Conservation (phyloP, 768 basidiomycete genomes). For the Boletus insuetus region DNA sequence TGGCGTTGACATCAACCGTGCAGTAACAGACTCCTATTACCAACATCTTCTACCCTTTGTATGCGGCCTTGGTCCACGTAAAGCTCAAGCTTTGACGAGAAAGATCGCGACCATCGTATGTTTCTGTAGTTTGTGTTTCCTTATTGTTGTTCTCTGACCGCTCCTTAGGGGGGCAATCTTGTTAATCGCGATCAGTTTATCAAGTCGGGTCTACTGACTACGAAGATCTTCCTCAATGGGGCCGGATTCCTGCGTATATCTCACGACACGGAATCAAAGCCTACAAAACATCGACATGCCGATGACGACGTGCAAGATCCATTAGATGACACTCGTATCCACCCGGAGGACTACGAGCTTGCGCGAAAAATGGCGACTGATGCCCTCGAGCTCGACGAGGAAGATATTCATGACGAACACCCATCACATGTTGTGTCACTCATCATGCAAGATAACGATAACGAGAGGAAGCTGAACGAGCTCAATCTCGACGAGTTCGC, state of each 20-base stretch:
- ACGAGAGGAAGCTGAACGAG: slow-evolving; percentile 78
- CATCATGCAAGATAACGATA: slow-evolving; percentile 82
- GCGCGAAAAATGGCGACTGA: slow-evolving; percentile 99
- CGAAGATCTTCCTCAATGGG: slow-evolving; percentile 89
- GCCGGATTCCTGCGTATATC: slow-evolving; percentile 88
- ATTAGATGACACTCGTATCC: slow-evolving; percentile 92
- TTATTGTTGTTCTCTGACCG: neutral
- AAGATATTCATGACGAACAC: slow-evolving; percentile 90
- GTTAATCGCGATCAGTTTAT: slow-evolving; percentile 88
- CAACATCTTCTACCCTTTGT: slow-evolving; percentile 86
- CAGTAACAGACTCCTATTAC: slow-evolving; percentile 85
- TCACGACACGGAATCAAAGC: slow-evolving; percentile 64
- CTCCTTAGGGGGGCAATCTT: slow-evolving; percentile 75
- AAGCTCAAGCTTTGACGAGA: slow-evolving; percentile 80
- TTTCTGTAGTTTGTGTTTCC: slow-evolving; percentile 12
- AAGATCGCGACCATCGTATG: slow-evolving; percentile 75
- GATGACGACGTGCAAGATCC: slow-evolving; percentile 81
- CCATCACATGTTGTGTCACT: slow-evolving; percentile 85
- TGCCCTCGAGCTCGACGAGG: slow-evolving; percentile 95
- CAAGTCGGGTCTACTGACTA: slow-evolving; percentile 73
- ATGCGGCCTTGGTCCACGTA: slow-evolving; percentile 91
- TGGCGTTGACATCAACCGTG: slow-evolving; percentile 95
- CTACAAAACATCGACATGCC: slow-evolving; percentile 54
- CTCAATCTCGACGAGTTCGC: slow-evolving; percentile 97
- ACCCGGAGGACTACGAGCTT: slow-evolving; percentile 96